These are phyloP conservation scores for Crithidia mellificae DNA, from an alignment of 208 protist species.

Conservation along the genomic window DNA sequence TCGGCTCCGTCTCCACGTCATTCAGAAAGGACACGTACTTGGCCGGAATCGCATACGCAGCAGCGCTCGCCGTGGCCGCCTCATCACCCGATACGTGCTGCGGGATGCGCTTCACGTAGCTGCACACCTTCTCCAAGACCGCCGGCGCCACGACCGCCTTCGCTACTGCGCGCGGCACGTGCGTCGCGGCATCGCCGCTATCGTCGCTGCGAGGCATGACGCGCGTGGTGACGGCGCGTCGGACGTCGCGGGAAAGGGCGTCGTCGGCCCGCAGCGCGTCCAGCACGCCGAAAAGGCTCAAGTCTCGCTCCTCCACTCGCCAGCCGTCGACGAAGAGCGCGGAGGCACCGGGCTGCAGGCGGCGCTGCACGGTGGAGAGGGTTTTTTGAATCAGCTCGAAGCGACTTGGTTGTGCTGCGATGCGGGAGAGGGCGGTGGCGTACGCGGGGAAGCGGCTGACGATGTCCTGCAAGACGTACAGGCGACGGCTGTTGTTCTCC, in stretches of 20 bases:
- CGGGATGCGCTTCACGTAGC: constrained; percentile 11
- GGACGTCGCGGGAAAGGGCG: constrained; percentile 12
- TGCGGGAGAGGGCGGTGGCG: constrained; percentile 48
- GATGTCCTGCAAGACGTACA: constrained; percentile 73
- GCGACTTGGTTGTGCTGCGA: constrained; percentile 20
- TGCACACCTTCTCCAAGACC: constrained; percentile 15
- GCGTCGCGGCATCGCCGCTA: neutral
- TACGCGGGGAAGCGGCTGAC: constrained; percentile 87
- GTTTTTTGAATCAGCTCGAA: constrained; percentile 21
- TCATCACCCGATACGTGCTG: neutral
- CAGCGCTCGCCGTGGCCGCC: neutral
- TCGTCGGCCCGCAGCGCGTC: constrained; percentile 47
- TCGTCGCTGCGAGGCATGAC: neutral
- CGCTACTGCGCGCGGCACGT: no score
- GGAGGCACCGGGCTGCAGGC: constrained; percentile 26
- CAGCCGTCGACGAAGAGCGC: constrained; percentile 57
- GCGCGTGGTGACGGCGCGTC: constrained; percentile 11
- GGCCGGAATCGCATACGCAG: constrained; percentile 22
- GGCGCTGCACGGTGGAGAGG: constrained; percentile 16
- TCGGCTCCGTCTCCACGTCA: constrained; percentile 37
- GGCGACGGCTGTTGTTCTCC: constrained; percentile 42
- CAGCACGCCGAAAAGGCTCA: constrained; percentile 58
- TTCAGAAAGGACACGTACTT: constrained; percentile 38
- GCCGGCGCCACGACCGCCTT: no score
- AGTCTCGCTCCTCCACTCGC: constrained; percentile 25